Conservation (phyloP, 2,329 filamentous ascomycete genomes). For the Microdochium nivale region DNA sequence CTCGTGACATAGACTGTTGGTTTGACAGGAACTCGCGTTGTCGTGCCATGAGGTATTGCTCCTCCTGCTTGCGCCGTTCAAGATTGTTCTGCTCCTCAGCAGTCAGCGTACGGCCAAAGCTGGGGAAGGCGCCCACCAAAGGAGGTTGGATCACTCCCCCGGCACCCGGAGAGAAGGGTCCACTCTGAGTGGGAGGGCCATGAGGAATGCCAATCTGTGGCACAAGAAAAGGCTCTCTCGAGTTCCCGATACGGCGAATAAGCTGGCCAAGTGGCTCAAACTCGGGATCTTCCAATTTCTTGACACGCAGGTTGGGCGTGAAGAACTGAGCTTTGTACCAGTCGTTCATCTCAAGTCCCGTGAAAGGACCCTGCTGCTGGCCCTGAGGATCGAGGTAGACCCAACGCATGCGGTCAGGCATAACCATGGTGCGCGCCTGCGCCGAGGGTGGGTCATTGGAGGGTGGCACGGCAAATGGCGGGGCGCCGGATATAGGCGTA, state of each 20-base stretch:
- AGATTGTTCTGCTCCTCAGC: conserved; percentile 97
- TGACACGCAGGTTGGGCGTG: conserved; percentile 86
- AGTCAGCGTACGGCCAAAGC: conserved; percentile 91
- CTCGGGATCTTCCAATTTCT: conserved; percentile 86
- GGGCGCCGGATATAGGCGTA: conserved; percentile 18
- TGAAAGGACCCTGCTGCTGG: conserved; percentile 88
- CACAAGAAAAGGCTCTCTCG: conserved; percentile 91
- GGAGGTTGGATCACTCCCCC: conserved; percentile 69
- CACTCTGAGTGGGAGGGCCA: conserved; percentile 54
- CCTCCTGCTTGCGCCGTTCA: conserved; percentile 93
- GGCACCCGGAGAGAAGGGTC: conserved; percentile 38
- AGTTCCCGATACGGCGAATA: conserved; percentile 93
- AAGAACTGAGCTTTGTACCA: conserved; percentile 99
- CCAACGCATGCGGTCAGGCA: conserved; percentile 98
- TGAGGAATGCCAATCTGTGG: conserved; percentile 95
- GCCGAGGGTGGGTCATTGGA: conserved; percentile 45
- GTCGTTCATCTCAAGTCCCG: conserved; percentile 96
- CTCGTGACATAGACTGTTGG: conserved; percentile 70
- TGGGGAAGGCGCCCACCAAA: conserved; percentile 87
- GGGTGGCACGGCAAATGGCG: conserved; percentile 24
- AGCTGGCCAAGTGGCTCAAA: conserved; percentile 94
- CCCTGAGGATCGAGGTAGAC: conserved; percentile 94
- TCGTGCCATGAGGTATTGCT: conserved; percentile 92
- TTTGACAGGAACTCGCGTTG: conserved; percentile 90
- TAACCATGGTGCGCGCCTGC: conserved; percentile 87